phyloP scores from a whole-genome alignment of 139 green algal species.

The Bryopsis sp. region DNA sequence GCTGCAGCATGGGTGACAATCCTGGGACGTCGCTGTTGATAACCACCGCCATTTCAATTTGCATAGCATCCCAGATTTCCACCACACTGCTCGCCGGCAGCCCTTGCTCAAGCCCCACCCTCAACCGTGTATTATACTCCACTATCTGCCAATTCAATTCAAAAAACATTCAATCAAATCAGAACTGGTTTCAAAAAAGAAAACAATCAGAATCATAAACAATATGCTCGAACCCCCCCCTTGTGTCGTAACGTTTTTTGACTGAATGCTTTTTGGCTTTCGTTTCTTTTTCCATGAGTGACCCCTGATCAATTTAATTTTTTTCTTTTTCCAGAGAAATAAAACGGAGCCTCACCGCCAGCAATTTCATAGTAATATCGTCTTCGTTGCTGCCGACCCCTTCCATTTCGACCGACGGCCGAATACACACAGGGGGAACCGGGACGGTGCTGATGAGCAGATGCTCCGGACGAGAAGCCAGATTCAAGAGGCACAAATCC shows the following conservation, averaged over 20 bases:
- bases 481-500: conserved; percentile 56
- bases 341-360: conserved; percentile 33
- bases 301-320: background rate
- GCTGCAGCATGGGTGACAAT: conserved; percentile 35
- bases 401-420: conserved; percentile 96
- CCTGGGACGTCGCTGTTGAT: conserved; percentile 95
- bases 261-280: background rate
- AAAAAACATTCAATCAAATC: background rate
- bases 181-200: background rate
- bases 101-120: conserved; percentile 68
- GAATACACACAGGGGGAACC: conserved; percentile 93
- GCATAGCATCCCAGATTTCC: conserved; percentile 97
- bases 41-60: conserved; percentile 66
- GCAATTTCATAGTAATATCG: conserved; percentile 97
- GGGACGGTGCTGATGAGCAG: conserved; percentile 77
- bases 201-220: too few relatives aligned
- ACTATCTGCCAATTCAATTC: conserved; percentile 49
- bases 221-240: too few relatives aligned
- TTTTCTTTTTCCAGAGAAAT: background rate
- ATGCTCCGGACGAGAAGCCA: conserved; percentile 65
- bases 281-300: background rate
- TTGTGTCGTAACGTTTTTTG: background rate
- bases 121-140: conserved; percentile 77
- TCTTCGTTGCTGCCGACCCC: conserved; percentile 90
- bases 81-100: conserved; percentile 66